phyloP scores from a whole-genome alignment of 352 stramenopile species.

The Phytophthora ramorum region DNA sequence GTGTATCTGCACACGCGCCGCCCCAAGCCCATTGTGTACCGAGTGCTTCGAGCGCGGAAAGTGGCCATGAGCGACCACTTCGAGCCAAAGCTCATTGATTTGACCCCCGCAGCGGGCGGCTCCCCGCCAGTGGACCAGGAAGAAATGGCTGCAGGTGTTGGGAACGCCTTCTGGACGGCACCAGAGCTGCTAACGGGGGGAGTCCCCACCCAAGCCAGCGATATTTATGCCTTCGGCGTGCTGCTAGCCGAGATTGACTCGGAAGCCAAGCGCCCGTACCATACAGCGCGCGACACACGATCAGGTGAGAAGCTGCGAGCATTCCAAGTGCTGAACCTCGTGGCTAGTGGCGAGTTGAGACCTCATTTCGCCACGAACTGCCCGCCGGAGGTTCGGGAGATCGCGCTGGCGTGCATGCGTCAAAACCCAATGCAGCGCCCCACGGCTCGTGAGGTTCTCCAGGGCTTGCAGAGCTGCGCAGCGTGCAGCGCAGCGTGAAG shows the following conservation, averaged over 20 bases:
- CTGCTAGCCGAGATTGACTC: slow-evolving; percentile 57
- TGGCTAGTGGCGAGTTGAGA: slow-evolving; percentile 39
- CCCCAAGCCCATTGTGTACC: slow-evolving; percentile 27
- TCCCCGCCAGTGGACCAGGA: slow-evolving; percentile 27
- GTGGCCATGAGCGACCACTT: slow-evolving; percentile 33
- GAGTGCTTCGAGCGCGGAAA: slow-evolving; percentile 31
- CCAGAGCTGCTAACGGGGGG: slow-evolving; percentile 63
- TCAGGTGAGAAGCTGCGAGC: slow-evolving; percentile 30
- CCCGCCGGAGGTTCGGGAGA: slow-evolving; percentile 30
- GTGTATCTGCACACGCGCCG: slow-evolving; percentile 34
- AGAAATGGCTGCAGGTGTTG: slow-evolving; percentile 29
- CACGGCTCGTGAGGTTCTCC: slow-evolving; percentile 21
- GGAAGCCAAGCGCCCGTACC: slow-evolving; percentile 36
- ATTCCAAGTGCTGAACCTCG: slow-evolving; percentile 42
- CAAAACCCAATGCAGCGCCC: slow-evolving; percentile 40
- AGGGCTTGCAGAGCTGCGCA: slow-evolving; percentile 16
- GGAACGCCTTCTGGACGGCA: slow-evolving; percentile 42
- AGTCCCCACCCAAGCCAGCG: slow-evolving; percentile 54
- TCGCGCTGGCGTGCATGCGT: slow-evolving; percentile 43
- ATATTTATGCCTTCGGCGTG: slow-evolving; percentile 75
- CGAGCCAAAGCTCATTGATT: slow-evolving; percentile 33
- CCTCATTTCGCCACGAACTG: slow-evolving; percentile 41
- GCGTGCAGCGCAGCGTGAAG: slow-evolving; percentile 19
- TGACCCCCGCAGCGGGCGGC: slow-evolving; percentile 28
- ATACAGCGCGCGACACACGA: slow-evolving; percentile 15